Percentiles rank a stretch among this genome's conserved stretches.
phyloP scores from a whole-genome alignment of 2,329 filamentous ascomycete genomes.

The Nigrospora osmanthi region DNA sequence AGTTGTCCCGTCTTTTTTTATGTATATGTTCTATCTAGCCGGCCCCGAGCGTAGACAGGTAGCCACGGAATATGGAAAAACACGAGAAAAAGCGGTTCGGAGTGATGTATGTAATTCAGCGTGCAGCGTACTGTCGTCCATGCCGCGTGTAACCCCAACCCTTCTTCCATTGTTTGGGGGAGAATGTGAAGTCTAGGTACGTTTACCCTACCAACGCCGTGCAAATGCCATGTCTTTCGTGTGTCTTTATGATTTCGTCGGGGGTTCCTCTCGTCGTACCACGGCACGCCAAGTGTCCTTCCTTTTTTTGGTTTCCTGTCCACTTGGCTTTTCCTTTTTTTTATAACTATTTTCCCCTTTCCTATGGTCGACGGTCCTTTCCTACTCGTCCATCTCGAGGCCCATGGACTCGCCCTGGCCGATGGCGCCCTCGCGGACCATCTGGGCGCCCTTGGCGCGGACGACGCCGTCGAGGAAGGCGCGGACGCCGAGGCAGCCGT shows the following conservation, averaged over 20 bases:
- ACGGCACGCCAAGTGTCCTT: neutral
- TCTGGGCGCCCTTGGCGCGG: constrained; percentile 57
- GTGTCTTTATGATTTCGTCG: neutral
- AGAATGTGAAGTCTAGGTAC: neutral
- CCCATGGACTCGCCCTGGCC: constrained; percentile 39
- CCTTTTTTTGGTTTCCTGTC: neutral
- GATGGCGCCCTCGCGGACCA: constrained; percentile 49
- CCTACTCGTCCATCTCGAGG: constrained; percentile 40
- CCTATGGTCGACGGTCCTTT: neutral
- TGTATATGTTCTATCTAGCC: no score
- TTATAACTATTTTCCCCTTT: neutral
- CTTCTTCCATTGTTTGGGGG: no score
- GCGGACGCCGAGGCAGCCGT: constrained; percentile 82
- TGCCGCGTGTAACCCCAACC: no score
- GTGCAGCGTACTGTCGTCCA: no score
- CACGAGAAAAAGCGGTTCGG: no score
- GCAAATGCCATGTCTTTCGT: constrained; percentile 2
- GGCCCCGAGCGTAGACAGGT: no score
- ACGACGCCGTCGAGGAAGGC: constrained; percentile 76
- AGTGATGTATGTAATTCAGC: no score
- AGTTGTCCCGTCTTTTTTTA: no score
- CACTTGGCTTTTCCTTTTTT: neutral
- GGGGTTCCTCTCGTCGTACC: neutral
- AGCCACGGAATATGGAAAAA: no score
- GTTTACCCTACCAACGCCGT: constrained; percentile 3